Evolutionary conservation across 441 rosid genomes (phyloP), one percentile per base, ranked within the genome.

Genomic region (Jatropha podagrica): DNA sequence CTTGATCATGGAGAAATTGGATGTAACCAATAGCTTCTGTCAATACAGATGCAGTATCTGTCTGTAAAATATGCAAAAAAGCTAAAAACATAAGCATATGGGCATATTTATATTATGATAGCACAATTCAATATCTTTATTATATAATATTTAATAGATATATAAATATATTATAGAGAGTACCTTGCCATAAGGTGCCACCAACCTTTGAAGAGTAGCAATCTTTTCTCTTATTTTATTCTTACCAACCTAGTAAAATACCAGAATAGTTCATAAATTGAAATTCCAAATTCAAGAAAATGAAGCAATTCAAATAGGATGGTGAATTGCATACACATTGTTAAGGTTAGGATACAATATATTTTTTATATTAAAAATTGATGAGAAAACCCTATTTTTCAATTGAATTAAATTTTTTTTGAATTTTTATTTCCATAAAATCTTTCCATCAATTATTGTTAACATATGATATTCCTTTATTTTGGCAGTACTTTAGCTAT

Each of bases 181-280:
- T 74, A 86, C 88, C 89, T 89, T 89, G 67, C 91, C 88, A 79
- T 83, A 89, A 72, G 91, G 93, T 67, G 93, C 86, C 75, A 85
- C 91, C 72, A 89, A 32, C 79, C 85, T 84, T 71, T 87, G 90
- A 78, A 89, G 90, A 67, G 85, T 80, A 75, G 88, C 87, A 72
- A 89, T 80, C 82, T 83, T 80, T 76, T 86, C 90, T 73, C 93
- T 85, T 61, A 85, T 76, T 74, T 85, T 89, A 82, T 86, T 88
- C 77, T 85, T 89, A 64, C 86, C 85, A 54, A 84, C 84, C 89
- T 85, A 67, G 20, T 52, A 8, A 68, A 49, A 12, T 4, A 32
- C 55, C n/a, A 13, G 3, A 52, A 54, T 17, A 37, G 18, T 41
- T 32, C 18, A 27, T 2, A 68, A n/a, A 40, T 14, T 38, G 41